Evolutionary conservation across 495 filamentous ascomycete genomes (phyloP).

Genomic region (Penicillium bovifimosum): DNA sequence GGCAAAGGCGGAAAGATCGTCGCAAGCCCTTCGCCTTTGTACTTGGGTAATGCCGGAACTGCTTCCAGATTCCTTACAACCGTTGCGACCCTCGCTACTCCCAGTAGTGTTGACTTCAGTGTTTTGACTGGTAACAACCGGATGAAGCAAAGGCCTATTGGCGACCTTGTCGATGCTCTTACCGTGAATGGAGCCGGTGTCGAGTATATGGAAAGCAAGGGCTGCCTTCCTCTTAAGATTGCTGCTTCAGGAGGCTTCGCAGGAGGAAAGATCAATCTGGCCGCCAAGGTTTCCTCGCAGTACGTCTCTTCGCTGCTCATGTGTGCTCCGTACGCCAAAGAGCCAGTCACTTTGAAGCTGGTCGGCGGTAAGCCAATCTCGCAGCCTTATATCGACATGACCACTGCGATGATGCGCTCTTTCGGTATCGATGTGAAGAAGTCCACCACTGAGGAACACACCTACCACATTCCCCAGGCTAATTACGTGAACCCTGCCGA

Average conservation of each 20-base stretch:
- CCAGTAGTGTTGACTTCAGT: conserved; percentile 57
- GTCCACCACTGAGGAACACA: conserved; percentile 71
- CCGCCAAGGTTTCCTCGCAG: conserved; percentile 92
- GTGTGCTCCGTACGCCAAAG: conserved; percentile 94
- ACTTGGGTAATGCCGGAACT: conserved; percentile 95
- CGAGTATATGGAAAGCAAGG: conserved; percentile 71
- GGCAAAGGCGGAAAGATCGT: conserved; percentile 82
- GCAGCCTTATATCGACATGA: conserved; percentile 98
- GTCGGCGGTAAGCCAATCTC: conserved; percentile 95
- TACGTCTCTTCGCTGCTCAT: conserved; percentile 96
- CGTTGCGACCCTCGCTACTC: conserved; percentile 76
- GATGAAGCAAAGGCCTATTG: conserved; percentile 95
- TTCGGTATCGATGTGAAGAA: conserved; percentile 80
- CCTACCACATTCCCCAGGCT: conserved; percentile 88
- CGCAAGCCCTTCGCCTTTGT: conserved; percentile 70
- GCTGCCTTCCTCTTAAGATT: conserved; percentile 79
- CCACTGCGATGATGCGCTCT: conserved; percentile 90
- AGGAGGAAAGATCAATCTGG: conserved; percentile 87
- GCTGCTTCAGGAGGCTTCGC: conserved; percentile 77
- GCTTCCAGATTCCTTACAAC: conserved; percentile 94
- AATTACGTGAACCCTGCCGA: conserved; percentile 77
- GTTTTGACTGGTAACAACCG: conserved; percentile 89
- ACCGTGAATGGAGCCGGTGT: conserved; percentile 75
- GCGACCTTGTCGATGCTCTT: conserved; percentile 87
- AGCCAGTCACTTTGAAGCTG: conserved; percentile 82